Base-by-base conservation (phyloP, 805 yeast species). In the Brettanomyces naardenensis region DNA sequence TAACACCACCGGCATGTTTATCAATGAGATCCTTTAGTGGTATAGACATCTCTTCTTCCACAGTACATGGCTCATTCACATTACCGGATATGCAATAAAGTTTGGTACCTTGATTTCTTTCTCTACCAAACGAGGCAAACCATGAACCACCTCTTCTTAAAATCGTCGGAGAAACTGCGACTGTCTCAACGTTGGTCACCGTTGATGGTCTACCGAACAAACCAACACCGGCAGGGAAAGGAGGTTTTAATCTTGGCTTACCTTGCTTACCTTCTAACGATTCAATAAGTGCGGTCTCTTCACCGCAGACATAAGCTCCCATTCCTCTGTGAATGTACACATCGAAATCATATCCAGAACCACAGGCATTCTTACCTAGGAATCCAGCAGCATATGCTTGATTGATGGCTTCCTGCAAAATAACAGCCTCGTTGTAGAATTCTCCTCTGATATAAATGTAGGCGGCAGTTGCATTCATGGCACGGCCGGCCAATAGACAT, bases 161-260 rank as follows among this genome's bases (percentile, higher is more conserved):
- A 56, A 86, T 86, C 23, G 95, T 83, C 44, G 95, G 94, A 9
- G 94, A 83, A 35, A 86, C 95, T 6, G 95, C 78, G 40, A 86
- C 92, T 14, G 95, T 85, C 66, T 86, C 95, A 43, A 86, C 95
- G 56, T 86, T 86, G 45, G 95, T 81, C 42, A 86, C 95, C 31
- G 95, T 86, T 23, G 89, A 76, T 47, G 95, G 95, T 61, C 95
- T 75, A 54, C 95, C 95, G 50, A 82, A 86, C 39, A 86, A 68
- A 53, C 95, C 95, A 42, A 85, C 90, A 54, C 94, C 95, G 26
- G 95, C 95, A 26, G 95, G 95, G 75, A 86, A 86, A 46, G 95
- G 95, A 27, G 95, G 95, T 76, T 86, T 86, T 60, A 86, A 73
- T 64, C 95, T 78, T 49, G 95, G 95, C 65, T 86, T 86, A 48